Base-by-base conservation (phyloP, 805 yeast genomes). In the Yarrowia osloensis region DNA sequence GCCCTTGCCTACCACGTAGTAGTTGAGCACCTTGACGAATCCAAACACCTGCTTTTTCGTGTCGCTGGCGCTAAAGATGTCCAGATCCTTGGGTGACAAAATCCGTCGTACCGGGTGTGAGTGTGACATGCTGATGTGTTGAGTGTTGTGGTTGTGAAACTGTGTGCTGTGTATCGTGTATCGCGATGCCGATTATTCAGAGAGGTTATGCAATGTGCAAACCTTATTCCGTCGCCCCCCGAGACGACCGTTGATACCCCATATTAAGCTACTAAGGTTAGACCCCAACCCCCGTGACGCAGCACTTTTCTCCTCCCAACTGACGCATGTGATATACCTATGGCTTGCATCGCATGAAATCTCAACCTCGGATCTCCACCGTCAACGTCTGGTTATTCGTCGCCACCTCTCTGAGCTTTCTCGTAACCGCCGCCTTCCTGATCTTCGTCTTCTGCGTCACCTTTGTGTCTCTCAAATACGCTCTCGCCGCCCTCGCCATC, bases 1-100 rank as follows among this genome's bases (percentile, higher is more conserved):
- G 19, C 85, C 79, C 54, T 75, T 78, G 12, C 94, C 96, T 22
- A 74, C 77, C 1, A 91, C 94, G 24, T 92, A 81, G 0, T 78
- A 77, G 50, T 91, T 91, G 46, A 94, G 78, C 1, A 77, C 76
- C 21, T 75, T 76, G 0, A 92, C 81, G 73, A 90, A 92, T 0
- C 72, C 74, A 3, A 89, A 69, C 1, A 94, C 70, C 3, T 79
- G 80, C 0, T 75, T 70, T 73, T 85, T 85, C 0, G 89, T 82
- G 2, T 75, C 70, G 8, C 91, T 84, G 0, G 70, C 75, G 17
- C 77, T 73, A 87, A 96, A 94, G 66, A 79, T 74, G 12, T 79
- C 81, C 72, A 94, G 74, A 74, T 94, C 98, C 0, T 81, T 81
- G 0, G 77, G 74, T 0, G 86, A 83, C 11, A 84, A 71, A 9